Evolutionary conservation across 2,329 filamentous ascomycete genomes (phyloP).

Genomic region (Cladophialophora chaetospira): DNA sequence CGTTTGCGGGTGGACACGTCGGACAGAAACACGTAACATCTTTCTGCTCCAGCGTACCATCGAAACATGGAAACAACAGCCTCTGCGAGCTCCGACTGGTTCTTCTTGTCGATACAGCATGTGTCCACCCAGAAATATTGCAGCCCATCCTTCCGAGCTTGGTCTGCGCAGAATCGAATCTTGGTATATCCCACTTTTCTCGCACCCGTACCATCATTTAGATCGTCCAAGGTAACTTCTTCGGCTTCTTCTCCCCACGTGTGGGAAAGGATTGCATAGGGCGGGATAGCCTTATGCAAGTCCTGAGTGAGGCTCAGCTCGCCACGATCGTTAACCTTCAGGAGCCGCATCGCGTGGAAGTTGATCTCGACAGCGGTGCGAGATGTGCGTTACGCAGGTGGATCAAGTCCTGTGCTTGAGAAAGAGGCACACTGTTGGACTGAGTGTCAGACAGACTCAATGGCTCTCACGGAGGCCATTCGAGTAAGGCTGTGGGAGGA

Average conservation of each 20-base stretch:
- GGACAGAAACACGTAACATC: not conserved
- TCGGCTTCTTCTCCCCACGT: not conserved
- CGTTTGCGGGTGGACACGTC: slow-evolving; percentile 11
- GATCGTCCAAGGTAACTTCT: not conserved
- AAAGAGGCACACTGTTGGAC: no score
- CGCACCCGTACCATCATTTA: not conserved
- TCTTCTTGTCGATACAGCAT: slow-evolving; percentile 32
- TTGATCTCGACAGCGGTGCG: not conserved
- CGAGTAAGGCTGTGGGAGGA: no score
- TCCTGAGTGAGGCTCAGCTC: not conserved
- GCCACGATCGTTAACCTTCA: not conserved
- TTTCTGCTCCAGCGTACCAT: not conserved
- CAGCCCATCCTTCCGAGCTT: slow-evolving; percentile 33
- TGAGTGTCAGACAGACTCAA: no score
- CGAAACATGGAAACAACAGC: not conserved
- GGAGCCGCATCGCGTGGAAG: not conserved
- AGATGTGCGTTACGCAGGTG: not conserved
- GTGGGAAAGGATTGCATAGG: not conserved
- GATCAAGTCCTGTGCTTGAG: no score
- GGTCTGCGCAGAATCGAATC: slow-evolving; percentile 27
- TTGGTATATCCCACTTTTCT: slow-evolving; percentile 32
- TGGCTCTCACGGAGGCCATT: no score
- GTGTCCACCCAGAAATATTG: slow-evolving; percentile 35
- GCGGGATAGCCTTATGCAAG: not conserved
- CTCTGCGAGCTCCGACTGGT: not conserved